phyloP scores from a whole-genome alignment of 2,329 filamentous ascomycete species.

The Blumeriella jaapii region DNA sequence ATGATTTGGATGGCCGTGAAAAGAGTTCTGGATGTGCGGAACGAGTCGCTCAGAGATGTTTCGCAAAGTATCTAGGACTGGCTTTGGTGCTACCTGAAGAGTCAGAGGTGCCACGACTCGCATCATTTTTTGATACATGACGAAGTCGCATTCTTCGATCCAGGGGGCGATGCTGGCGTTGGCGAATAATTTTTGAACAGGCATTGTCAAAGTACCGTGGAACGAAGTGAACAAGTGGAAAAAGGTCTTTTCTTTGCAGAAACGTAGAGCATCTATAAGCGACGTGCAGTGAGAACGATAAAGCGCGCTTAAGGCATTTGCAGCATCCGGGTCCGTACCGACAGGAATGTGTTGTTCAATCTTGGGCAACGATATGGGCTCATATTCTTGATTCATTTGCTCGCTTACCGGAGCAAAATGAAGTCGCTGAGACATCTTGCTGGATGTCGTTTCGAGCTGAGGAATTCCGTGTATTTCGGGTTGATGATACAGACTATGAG shows the following conservation, averaged over 20 bases:
- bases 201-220: slow-evolving; percentile 90
- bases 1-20: slow-evolving; percentile 73
- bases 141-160: slow-evolving; percentile 92
- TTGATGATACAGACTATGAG: slow-evolving; percentile 47
- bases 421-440: slow-evolving; percentile 47
- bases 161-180: slow-evolving; percentile 73
- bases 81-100: slow-evolving; percentile 79
- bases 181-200: slow-evolving; percentile 83
- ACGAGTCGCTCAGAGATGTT: slow-evolving; percentile 78
- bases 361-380: slow-evolving; percentile 68
- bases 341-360: slow-evolving; percentile 71
- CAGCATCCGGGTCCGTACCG: slow-evolving; percentile 77
- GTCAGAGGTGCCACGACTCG: slow-evolving; percentile 81
- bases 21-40: slow-evolving; percentile 70
- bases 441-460: slow-evolving; percentile 43
- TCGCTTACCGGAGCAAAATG: slow-evolving; percentile 49
- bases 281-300: slow-evolving; percentile 95
- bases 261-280: slow-evolving; percentile 87
- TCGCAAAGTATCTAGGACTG: slow-evolving; percentile 75
- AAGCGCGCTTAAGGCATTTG: slow-evolving; percentile 72
- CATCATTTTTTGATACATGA: slow-evolving; percentile 96
- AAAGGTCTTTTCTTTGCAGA: slow-evolving; percentile 93
- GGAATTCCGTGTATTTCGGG: slow-evolving; percentile 45
- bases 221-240: slow-evolving; percentile 93
- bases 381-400: slow-evolving; percentile 47